Evolutionary conservation across 805 yeast species (phyloP), one percentile per base, ranked within the genome.

Genomic region (Yarrowia bubula): DNA sequence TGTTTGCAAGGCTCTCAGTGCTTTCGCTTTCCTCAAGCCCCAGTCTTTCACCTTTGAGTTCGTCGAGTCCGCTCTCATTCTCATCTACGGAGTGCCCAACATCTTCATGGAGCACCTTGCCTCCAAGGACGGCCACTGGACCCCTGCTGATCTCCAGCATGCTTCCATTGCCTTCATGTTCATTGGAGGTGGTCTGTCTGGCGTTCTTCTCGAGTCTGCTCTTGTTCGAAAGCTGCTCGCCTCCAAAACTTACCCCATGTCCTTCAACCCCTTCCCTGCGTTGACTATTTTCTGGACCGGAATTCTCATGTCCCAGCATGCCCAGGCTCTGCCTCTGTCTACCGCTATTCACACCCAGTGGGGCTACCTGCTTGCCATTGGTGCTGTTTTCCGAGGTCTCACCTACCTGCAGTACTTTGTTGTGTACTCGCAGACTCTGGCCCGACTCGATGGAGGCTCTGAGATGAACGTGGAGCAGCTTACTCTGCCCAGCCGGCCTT

Each of bases 201-300:
- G 99, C 7, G 81, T 93, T 28, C 79, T 92, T 41, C 80, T 90
- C 9, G 99, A 95, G 76, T 72, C 81, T n/a, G 82, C 53, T 13
- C 31, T 69, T 4, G 70, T 78, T 15, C 71, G 75, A 41, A 50
- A 67, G 17, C 66, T 71, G 18, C 53, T 77, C 7, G 48, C 66
- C 11, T 22, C 62, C 8, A 66, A 48, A 11, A 67, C 68, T 33
- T 60, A 67, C 42, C 70, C 84, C 68, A 79, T 88, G 75, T 87
- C 96, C 1, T 92, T 96, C 69, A 95, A 95, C 74, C 98, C 98
- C 38, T 91, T 95, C 83, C 98, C 98, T 3, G 86, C 90, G 1
- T 84, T 95, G 69, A 91, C 96, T 1, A 89, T 95, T 38, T 95
- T 90, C 77, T 95, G 97, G 96, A 95, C 98, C 1, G 99, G 99